Conservation (phyloP, 164 flowering plant species). For the Nymphaea thermarum region DNA sequence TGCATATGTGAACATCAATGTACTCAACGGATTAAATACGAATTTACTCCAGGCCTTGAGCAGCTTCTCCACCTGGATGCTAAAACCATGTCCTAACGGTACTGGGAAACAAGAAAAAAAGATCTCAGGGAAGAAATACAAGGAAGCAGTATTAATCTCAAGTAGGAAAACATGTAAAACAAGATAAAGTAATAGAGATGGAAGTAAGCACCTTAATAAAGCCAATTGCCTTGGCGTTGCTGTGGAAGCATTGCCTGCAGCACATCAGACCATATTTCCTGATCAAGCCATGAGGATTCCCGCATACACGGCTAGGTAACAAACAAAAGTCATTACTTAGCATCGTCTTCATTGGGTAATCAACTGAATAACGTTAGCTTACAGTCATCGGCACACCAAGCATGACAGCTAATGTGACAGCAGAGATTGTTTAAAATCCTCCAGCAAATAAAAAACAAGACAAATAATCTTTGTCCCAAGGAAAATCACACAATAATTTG, state of each 20-base stretch:
- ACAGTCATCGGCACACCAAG: too few relatives aligned
- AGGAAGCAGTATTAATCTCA: neutral
- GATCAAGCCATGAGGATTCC: constrained; percentile 59
- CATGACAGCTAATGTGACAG: too few relatives aligned
- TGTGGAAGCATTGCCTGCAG: constrained; percentile 78
- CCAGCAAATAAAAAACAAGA: too few relatives aligned
- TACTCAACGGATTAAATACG: too few relatives aligned
- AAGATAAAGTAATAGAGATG: neutral
- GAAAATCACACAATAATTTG: too few relatives aligned
- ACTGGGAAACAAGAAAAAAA: neutral
- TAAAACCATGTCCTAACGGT: neutral
- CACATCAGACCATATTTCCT: constrained; percentile 79
- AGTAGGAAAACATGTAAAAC: neutral
- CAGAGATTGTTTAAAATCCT: too few relatives aligned
- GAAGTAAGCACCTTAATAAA: constrained; percentile 41
- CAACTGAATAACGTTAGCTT: too few relatives aligned
- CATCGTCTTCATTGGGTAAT: neutral
- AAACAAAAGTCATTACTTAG: neutral
- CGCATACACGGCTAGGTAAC: constrained; percentile 54
- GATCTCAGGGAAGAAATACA: neutral
- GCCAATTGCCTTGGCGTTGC: constrained; percentile 77
- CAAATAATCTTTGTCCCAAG: too few relatives aligned
- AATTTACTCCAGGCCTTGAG: too few relatives aligned
- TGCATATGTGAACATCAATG: too few relatives aligned
- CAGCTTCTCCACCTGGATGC: neutral